These are phyloP conservation scores for Petunia secreta DNA, from an alignment of 257 asterid species.

Conservation along the genomic window DNA sequence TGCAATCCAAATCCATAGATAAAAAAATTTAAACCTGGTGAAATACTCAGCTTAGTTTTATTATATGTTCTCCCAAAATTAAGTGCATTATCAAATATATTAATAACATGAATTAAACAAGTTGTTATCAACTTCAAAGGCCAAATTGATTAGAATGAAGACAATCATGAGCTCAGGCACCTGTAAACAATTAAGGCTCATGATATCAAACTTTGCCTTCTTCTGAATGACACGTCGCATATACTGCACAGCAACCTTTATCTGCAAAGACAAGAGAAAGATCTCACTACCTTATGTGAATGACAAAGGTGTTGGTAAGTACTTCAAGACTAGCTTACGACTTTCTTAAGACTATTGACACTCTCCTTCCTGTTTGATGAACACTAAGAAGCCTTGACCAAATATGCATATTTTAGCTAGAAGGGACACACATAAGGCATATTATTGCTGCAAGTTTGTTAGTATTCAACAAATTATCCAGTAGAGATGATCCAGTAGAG, in stretches of 20 bases:
- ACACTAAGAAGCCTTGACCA: neutral
- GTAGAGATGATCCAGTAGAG: constrained; percentile 3
- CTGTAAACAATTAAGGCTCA: constrained; percentile 74
- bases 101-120: constrained; percentile 6
- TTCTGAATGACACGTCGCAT: constrained; percentile 89
- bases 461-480: constrained; percentile 9
- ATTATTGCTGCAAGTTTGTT: neutral
- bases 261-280: constrained; percentile 45
- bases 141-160: constrained; percentile 27
- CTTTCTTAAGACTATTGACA: neutral
- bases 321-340: constrained; percentile 8
- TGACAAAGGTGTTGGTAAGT: neutral
- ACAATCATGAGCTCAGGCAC: constrained; percentile 46
- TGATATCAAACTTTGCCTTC: constrained; percentile 93
- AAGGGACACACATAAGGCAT: neutral
- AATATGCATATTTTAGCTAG: neutral
- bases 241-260: constrained; percentile 91
- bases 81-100: constrained; percentile 11
- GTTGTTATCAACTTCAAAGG: constrained; percentile 26
- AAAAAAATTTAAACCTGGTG: constrained; percentile 16
- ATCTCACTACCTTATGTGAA: constrained; percentile 25
- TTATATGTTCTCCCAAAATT: neutral
- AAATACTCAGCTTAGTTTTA: constrained; percentile 22
- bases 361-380: constrained; percentile 15
- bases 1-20: constrained; percentile 16